Base-by-base conservation (phyloP, 192 early-diverging fungal genomes). In the Linnemannia schmuckeri region DNA sequence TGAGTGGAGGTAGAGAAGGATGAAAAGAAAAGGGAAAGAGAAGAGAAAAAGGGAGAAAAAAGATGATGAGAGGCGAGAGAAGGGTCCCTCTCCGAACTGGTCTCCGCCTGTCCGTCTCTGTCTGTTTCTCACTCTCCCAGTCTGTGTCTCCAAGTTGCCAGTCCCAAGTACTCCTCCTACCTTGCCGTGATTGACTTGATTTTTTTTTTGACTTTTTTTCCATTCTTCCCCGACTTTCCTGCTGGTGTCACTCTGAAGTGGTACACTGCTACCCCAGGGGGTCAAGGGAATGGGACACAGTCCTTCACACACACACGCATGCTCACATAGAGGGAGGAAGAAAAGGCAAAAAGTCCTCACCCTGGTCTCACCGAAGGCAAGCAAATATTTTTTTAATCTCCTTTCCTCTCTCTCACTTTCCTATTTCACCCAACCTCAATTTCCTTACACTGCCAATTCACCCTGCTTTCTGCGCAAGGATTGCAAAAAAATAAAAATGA, bases 1-100 rank as follows among this genome's bases (percentile, higher is more conserved):
- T n/a, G 41, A n/a, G 74, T 75, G 18, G 47, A 75, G 37, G 75
- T 35, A 27, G 22, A 40, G 27, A 57, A 79, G 55, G 22, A 66
- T 30, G 40, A 35, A 24, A 18, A 27, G 35, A 55, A 30, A 17
- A 38, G 63, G 40, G 35, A 6, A 30, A 52, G 30, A 27, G 24
- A 15, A 38, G 46, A 61, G n/a, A 57, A 69, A 22, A 27, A 42
- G 24, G 6, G 7, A 40, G 30, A 54, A 47, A n/a, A 42, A 18
- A 20, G 42, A 12, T 38, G 18, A 38, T 27, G 33, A 15, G 42
- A 40, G 35, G 57, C 41, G 22, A 40, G n/a, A 73, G 72, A 30
- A 15, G 49, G 18, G 49, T 52, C 49, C 17, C 49, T 22, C 18
- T 52, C 49, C 49, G 49, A 15, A 52, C 49, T 18, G 5, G 70